phyloP scores from a whole-genome alignment of 495 filamentous ascomycete genomes.

The Jackrogersella minutella region DNA sequence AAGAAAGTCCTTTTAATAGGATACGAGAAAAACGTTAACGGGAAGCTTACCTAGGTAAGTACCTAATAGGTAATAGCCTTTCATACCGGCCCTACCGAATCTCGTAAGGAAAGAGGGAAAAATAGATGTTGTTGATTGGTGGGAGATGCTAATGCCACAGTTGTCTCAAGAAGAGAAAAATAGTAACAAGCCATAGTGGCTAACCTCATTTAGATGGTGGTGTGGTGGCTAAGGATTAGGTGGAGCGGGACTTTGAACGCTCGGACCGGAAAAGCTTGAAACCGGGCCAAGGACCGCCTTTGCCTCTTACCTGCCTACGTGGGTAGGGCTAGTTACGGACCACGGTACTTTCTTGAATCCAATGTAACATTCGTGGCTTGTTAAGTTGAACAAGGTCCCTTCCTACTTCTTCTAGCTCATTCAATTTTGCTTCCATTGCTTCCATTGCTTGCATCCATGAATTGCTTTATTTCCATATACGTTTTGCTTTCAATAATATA shows the following conservation, averaged over 20 bases:
- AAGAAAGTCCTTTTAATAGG: background rate
- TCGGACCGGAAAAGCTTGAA: constrained; percentile 8
- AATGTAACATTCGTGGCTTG: too few species aligned
- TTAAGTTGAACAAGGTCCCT: background rate
- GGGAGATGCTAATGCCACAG: constrained; percentile 16
- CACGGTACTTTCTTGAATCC: too few species aligned
- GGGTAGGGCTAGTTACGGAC: too few species aligned
- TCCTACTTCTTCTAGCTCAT: too few species aligned
- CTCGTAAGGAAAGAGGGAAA: background rate
- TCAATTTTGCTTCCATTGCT: too few species aligned
- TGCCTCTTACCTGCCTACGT: background rate
- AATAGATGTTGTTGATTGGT: background rate
- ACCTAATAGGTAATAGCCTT: constrained; percentile 31
- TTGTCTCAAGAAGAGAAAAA: constrained; percentile 19
- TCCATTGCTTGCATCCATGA: too few species aligned
- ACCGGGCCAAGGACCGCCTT: background rate
- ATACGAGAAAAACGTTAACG: background rate
- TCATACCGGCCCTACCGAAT: constrained; percentile 3
- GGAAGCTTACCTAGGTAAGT: too few species aligned
- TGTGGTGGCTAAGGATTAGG: background rate
- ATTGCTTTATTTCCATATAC: too few species aligned
- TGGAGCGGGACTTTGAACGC: background rate
- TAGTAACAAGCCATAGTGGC: constrained; percentile 10
- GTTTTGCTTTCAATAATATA: too few species aligned
- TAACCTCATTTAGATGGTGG: constrained; percentile 12